These are phyloP conservation scores for Pulicaria dysenterica DNA, from an alignment of 129 eudicot genomes.

Conservation along the genomic window DNA sequence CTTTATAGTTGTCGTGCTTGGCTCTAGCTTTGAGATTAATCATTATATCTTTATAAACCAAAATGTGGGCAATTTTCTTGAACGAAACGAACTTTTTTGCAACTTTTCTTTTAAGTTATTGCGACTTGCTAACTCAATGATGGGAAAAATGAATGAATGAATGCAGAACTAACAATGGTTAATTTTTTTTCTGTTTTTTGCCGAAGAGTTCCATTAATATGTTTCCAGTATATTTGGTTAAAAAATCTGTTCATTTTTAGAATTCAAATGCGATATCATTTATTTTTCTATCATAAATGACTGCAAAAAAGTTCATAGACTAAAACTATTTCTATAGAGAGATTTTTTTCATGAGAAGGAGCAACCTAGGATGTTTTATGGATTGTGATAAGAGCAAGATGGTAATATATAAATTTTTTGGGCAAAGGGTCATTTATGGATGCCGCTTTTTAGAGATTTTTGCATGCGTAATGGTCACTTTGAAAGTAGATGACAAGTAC, in stretches of 20 bases:
- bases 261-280: not conserved
- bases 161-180: not conserved
- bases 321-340: not conserved
- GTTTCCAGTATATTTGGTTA: not conserved
- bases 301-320: not conserved
- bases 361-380: not conserved
- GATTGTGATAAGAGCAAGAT: not conserved
- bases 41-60: not conserved
- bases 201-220: not conserved
- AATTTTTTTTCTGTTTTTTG: not conserved
- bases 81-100: not conserved
- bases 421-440: too few relatives aligned
- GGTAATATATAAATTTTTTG: not conserved
- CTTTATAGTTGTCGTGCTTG: not conserved
- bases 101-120: not conserved
- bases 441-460: not conserved
- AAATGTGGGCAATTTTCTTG: not conserved
- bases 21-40: not conserved
- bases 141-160: not conserved
- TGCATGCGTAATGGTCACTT: not conserved
- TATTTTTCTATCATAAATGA: not conserved
- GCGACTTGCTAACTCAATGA: not conserved
- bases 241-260: not conserved
- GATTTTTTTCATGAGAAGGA: not conserved
- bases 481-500: not conserved